Base-by-base conservation (phyloP, 257 asterid genomes). In the Jacaranda mimosifolia region DNA sequence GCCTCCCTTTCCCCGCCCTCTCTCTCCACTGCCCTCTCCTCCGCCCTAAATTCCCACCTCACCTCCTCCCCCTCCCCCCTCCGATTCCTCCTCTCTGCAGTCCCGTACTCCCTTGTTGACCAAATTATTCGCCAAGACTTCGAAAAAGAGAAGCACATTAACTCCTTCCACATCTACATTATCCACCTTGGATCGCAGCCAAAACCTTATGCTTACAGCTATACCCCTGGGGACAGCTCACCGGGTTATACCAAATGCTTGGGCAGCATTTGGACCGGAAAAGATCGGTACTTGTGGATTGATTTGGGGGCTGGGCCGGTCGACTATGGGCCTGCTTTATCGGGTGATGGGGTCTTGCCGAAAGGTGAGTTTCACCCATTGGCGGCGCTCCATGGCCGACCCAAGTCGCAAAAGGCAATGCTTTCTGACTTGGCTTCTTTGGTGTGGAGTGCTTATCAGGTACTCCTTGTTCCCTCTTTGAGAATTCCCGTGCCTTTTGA, bases 281-380 rank as follows among this genome's bases (percentile, higher is more conserved):
- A 89, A 65, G 98, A 93, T 8, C 86, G 99, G 19, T 96, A 93
- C 80, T 21, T 96, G 78, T 96, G 99, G 99, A 88, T 96, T 55
- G 99, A 96, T 83, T 82, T 96, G 68, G 97, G 96, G 6, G 98
- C 99, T 6, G 99, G 99, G 0, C 99, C 99, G 55, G 99, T 95
- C 65, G 99, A 95, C 63, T 95, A 95, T 21, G 98, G 99, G 14
- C 99, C 99, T 7, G 94, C 86, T 0, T 78, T 96, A 72, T 93
- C 98, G 0, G 99, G 99, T 4, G 99, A 96, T 52, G 98, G 99
- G 4, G 94, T 96, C 46, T 69, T 96, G 82, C 97, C 98, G 0
- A 91, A 83, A 78, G 99, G 99, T 6, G 99, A 96, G 88, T 96
- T 93, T 82, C 99, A 96, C 69, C 99, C 98, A 0, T 68, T 96